These are phyloP conservation scores for Emergomyces pasteurianus DNA, from an alignment of 2,329 filamentous ascomycete genomes.

Conservation along the genomic window DNA sequence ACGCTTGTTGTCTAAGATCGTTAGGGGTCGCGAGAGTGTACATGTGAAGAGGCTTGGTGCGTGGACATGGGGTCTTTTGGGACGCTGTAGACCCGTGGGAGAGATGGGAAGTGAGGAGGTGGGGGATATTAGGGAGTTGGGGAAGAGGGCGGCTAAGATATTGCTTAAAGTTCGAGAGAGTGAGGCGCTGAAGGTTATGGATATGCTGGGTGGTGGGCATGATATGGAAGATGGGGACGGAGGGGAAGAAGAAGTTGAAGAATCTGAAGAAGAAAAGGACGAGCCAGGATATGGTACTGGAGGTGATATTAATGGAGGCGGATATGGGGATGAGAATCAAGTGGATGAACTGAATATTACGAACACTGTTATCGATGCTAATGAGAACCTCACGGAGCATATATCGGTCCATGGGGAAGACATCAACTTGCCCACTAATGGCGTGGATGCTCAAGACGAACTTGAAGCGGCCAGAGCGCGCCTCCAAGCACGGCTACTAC, in stretches of 20 bases:
- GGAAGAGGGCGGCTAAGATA: slow-evolving; percentile 55
- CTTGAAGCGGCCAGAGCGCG: slow-evolving; percentile 41
- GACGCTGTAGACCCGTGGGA: slow-evolving; percentile 60
- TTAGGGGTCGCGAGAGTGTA: slow-evolving; percentile 47
- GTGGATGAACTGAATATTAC: background rate
- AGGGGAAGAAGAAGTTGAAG: slow-evolving; percentile 7
- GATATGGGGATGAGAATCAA: background rate
- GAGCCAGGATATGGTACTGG: slow-evolving; percentile 14
- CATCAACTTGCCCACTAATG: slow-evolving; percentile 1
- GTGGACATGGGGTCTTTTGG: slow-evolving; percentile 79
- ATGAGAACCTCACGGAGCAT: background rate
- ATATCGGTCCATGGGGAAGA: background rate
- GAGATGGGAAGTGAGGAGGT: slow-evolving; percentile 66
- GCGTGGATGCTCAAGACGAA: slow-evolving; percentile 12
- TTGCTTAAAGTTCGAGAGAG: slow-evolving; percentile 32
- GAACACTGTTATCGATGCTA: background rate
- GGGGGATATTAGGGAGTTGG: slow-evolving; percentile 64
- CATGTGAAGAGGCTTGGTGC: slow-evolving; percentile 57
- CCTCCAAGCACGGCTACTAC: slow-evolving; percentile 25
- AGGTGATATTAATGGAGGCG: background rate
- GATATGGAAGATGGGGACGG: slow-evolving; percentile 17
- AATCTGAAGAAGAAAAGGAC: slow-evolving; percentile 13
- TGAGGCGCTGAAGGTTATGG: background rate
- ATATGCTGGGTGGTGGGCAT: slow-evolving; percentile 19
- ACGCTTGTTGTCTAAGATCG: slow-evolving; percentile 48